Evolutionary conservation across 2,329 filamentous ascomycete species (phyloP), one percentile per base, ranked within the genome.

Genomic region (Coniochaeta ligniaria): DNA sequence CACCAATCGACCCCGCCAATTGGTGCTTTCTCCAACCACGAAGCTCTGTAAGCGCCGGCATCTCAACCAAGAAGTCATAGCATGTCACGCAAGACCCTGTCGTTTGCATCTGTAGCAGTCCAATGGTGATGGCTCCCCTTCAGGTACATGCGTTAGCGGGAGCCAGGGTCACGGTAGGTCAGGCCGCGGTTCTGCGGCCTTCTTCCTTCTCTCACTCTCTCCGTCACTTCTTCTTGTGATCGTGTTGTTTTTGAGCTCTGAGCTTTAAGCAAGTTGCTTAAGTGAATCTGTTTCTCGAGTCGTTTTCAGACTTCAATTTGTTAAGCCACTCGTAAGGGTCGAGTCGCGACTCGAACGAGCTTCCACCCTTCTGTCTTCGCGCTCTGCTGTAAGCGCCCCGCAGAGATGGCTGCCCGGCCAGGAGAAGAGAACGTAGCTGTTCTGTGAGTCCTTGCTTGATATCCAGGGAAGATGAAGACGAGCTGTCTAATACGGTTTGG

Each of bases 401-500:
- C 59, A 61, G 68, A 64, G 47, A 80, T 80, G 77, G 76, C 77
- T 60, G 74, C 75, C 60, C 72, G 74, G 64, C 76, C 76, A 35
- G 76, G 77, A 61, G 77, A 79, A 65, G 77, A 80, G 66, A 77
- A 77, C 61, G 76, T 79, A 61, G 77, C 76, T 59, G 79, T 76
- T 26, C 75, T 80, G 77, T 80, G 61, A 69, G 66, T 68, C 55
- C 36, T 55, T 56, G 62, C 58, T 22, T 2, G 38, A n/a, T 9
- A 24, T 26, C 45, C 6, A 54, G 4, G n/a, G 28, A 56, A 12
- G 28, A 57, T 33, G 35, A 45, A 16, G 22, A 47, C 33, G 26
- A 20, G 17, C 56, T 66, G 61, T 66, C 69, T 74, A 65, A 70
- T 64, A n/a, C n/a, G 54, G 28, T 24, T 28, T 31, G 1, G 8